Evolutionary conservation across 2,329 filamentous ascomycete species (phyloP).

Genomic region (Scortechinia acanthostroma): DNA sequence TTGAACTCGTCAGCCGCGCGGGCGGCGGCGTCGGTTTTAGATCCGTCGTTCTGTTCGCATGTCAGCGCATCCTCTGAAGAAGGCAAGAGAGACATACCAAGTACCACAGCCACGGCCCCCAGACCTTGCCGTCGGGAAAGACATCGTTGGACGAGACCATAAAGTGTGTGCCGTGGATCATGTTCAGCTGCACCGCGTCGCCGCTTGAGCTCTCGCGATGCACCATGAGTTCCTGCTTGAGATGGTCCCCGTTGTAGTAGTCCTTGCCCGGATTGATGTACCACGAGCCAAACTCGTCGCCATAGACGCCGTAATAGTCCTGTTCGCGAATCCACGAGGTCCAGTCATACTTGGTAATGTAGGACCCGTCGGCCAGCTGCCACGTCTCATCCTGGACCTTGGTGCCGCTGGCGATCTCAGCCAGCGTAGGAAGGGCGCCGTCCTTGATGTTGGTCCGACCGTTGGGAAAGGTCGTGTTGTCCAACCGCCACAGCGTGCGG

Average conservation of each 20-base stretch:
- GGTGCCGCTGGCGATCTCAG: conserved; percentile 29
- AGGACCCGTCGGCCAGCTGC: conserved; percentile 34
- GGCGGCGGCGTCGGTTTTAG: conserved; percentile 27
- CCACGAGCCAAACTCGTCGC: conserved; percentile 37
- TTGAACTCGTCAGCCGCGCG: conserved; percentile 28
- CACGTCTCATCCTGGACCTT: conserved; percentile 47
- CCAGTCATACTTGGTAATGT: conserved; percentile 30
- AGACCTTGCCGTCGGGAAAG: conserved; percentile 28
- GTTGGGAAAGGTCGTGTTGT: conserved; percentile 35
- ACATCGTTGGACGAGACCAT: conserved; percentile 22
- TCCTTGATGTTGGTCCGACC: conserved; percentile 35
- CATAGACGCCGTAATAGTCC: conserved; percentile 40
- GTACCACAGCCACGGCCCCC: conserved; percentile 34
- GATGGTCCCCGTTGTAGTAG: conserved; percentile 40
- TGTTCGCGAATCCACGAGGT: conserved; percentile 25
- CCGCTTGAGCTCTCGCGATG: conserved; percentile 40
- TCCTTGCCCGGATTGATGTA: conserved; percentile 40
- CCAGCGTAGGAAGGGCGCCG: conserved; percentile 30
- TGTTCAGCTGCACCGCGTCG: conserved; percentile 42
- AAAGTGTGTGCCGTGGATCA: conserved; percentile 43
- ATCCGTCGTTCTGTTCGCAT: conserved; percentile 31
- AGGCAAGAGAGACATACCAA: conserved; percentile 9
- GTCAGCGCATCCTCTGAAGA: not conserved
- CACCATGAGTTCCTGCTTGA: conserved; percentile 43
- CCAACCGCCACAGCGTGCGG: conserved; percentile 38